A percentile compares a stretch with the other conserved stretches of the same genome.
phyloP scores from a whole-genome alignment of 768 basidiomycete species.

The Hydnomerulius pinastri region DNA sequence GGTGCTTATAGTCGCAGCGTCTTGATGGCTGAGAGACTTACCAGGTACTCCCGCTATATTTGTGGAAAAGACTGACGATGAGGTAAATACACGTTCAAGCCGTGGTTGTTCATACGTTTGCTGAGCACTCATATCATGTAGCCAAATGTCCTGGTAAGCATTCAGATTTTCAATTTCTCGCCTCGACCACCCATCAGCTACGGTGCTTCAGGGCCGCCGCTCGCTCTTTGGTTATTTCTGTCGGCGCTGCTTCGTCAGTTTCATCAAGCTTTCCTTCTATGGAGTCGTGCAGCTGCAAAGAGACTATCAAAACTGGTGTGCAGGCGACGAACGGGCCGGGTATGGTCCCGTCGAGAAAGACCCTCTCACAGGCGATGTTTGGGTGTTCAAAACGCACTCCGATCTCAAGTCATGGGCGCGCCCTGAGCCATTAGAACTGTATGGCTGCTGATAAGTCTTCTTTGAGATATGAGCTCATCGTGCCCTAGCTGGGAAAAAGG shows the following conservation, averaged over 20 bases:
- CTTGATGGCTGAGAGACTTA: constrained; percentile 1
- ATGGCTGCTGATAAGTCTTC: constrained; percentile 22
- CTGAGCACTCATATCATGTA: constrained; percentile 15
- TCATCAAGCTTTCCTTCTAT: constrained; percentile 73
- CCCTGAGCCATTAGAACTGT: constrained; percentile 61
- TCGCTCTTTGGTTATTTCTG: constrained; percentile 83
- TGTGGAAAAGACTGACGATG: constrained; percentile 57
- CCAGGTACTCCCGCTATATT: constrained; percentile 61
- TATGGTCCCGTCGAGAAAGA: constrained; percentile 55
- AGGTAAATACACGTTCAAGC: constrained; percentile 34
- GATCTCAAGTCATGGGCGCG: constrained; percentile 71
- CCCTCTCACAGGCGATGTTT: constrained; percentile 48
- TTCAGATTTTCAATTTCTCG: constrained; percentile 4
- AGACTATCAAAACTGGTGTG: constrained; percentile 68
- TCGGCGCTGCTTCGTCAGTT: constrained; percentile 74
- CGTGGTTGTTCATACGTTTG: not conserved
- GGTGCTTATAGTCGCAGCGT: not conserved
- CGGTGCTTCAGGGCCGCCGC: constrained; percentile 55
- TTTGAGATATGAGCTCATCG: not conserved
- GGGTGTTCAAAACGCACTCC: constrained; percentile 59
- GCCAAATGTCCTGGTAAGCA: constrained; percentile 29
- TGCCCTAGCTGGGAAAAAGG: constrained; percentile 64
- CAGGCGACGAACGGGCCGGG: constrained; percentile 47
- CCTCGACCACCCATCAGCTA: constrained; percentile 8
- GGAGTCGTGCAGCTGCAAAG: constrained; percentile 66